A percentile compares a stretch with the other conserved stretches of the same genome.
These are phyloP conservation scores for Serpula lacrymans DNA, from an alignment of 768 basidiomycete genomes.

Conservation along the genomic window DNA sequence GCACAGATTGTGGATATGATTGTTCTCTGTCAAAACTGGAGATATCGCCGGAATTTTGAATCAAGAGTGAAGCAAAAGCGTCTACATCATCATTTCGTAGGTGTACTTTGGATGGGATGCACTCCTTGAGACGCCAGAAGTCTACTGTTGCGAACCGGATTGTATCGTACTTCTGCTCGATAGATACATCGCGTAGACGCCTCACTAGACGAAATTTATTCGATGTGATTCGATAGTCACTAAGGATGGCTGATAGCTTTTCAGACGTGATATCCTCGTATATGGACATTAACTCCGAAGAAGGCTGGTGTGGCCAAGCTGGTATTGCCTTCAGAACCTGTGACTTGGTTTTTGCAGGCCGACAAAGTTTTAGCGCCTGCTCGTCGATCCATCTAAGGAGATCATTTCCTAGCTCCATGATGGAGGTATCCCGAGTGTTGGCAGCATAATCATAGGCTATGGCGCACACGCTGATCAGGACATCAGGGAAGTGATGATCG, in stretches of 20 bases:
- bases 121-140: conserved; percentile 85
- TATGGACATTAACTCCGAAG: conserved; percentile 40
- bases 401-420: conserved; percentile 38
- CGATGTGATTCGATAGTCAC: conserved; percentile 55
- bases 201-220: conserved; percentile 79
- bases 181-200: conserved; percentile 51
- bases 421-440: conserved; percentile 22
- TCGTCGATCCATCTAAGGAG: conserved; percentile 64
- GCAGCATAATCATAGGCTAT: conserved; percentile 53
- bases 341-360: conserved; percentile 31
- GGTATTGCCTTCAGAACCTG: conserved; percentile 57
- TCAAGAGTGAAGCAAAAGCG: conserved; percentile 68
- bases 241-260: conserved; percentile 52
- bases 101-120: conserved; percentile 52
- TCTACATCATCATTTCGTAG: conserved; percentile 68
- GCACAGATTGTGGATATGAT: conserved; percentile 38
- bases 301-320: conserved; percentile 73
- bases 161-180: conserved; percentile 34
- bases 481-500: conserved; percentile 57
- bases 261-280: conserved; percentile 44
- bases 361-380: conserved; percentile 42
- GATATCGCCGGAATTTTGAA: conserved; percentile 55
- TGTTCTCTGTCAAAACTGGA: conserved; percentile 57
- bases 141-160: conserved; percentile 52
- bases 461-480: conserved; percentile 67